Base-by-base conservation (phyloP, 805 yeast species). In the Nakazawaea ernobii region DNA sequence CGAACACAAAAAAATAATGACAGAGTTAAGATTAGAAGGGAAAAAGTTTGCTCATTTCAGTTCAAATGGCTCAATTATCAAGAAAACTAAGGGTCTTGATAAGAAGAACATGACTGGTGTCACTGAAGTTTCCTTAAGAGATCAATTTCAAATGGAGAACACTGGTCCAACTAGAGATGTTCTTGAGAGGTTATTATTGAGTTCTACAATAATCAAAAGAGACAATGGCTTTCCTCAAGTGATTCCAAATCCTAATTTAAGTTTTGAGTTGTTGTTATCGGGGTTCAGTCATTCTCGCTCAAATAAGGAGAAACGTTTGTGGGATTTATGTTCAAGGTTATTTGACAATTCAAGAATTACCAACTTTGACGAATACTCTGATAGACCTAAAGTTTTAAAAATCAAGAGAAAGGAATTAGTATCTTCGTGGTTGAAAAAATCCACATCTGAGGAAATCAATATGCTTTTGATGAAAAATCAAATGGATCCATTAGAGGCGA, bases 311-410 rank as follows among this genome's bases (percentile, higher is more conserved):
- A 53, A 53, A 28, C 56, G 59, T 4, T 53, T 73, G 10, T 76
- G 89, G 79, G 68, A 70, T n/a, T 65, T 86, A 38, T 76, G 84
- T 1, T 75, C 86, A 0, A 72, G 80, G 17, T 66, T 90, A 38
- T 85, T 85, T 62, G 87, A 81, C 58, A 66, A 67, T 15, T 35
- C 42, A 5, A 30, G 43, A 14, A 29, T 37, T 8, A 2, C 15
- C 7, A n/a, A 10, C 14, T 35, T 15, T 11, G 44, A 32, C 3
- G 17, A 26, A 20, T 8, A 13, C 28, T n/a, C 33, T 13, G 8
- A 28, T 2, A 43, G 32, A 8, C 37, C 36, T 6, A 43, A 43
- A 32, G 20, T 40, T 7, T 30, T 45, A 17, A 47, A 51, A 26
- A 32, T 42, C 29, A 39, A 62, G 35, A 71, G 80, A 50, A 77